Percentiles rank a stretch among this genome's conserved stretches.
Conservation (phyloP, 1,284 basidiomycete species). For the Apiotrichum domesticum region DNA sequence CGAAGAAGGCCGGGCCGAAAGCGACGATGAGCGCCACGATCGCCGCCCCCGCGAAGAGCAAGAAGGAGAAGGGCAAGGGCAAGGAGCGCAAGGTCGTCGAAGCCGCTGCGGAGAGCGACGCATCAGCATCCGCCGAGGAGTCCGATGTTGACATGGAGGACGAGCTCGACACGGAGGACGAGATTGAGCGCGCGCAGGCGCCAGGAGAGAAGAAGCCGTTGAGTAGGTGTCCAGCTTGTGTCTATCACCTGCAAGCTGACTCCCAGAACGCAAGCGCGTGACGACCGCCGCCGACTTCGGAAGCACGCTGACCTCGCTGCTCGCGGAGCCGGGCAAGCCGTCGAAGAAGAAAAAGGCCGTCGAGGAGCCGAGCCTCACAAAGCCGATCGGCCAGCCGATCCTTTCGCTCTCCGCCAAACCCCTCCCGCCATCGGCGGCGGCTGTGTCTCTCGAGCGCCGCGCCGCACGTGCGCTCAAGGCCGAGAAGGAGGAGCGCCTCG, state of each 20-base stretch:
- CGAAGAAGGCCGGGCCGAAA: conserved; percentile 2
- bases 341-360: conserved; percentile 8
- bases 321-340: conserved; percentile 27
- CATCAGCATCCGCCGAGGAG: conserved; percentile 2
- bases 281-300: conserved; percentile 44
- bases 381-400: conserved; percentile 26
- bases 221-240: conserved; percentile 5
- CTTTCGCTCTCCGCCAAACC: conserved; percentile 34
- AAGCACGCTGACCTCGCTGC: conserved; percentile 39
- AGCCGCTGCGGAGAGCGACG: neutral
- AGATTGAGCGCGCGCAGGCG: conserved; percentile 13
- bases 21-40: conserved; percentile 4
- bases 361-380: neutral
- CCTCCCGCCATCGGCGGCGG: conserved; percentile 33
- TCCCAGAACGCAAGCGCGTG: conserved; percentile 39
- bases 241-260: conserved; percentile 1
- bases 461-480: conserved; percentile 32
- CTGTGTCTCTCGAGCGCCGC: conserved; percentile 27
- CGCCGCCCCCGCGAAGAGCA: neutral
- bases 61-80: neutral
- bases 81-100: conserved; percentile 5
- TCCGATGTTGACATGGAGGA: conserved; percentile 10
- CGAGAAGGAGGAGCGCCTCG: conserved; percentile 40
- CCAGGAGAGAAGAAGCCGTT: conserved; percentile 13
- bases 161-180: conserved; percentile 17